Evolutionary conservation across 441 rosid species (phyloP), one percentile per base, ranked within the genome.

Genomic region (Cnidoscolus chayamansa): DNA sequence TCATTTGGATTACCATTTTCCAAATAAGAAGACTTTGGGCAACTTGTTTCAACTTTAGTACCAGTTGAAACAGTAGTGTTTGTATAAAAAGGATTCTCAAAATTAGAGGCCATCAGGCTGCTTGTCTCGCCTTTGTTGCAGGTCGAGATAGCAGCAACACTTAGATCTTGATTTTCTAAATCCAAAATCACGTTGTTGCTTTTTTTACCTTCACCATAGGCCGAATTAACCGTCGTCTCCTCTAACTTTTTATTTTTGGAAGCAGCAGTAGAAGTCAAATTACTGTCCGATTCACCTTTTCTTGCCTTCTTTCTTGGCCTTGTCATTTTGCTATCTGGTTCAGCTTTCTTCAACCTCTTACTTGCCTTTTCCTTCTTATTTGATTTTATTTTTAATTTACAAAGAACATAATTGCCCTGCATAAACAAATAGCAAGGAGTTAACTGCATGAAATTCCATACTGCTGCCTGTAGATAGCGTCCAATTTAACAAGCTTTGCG

Each of bases 71-170:
- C 56, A 51, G 2, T 7, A 56, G 31, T 17, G 11, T n/a, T 56
- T 16, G 11, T 9, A 20, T 7, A 12, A 25, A 16, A 35, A 48
- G 13, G 49, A 30, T 17, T 51, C 32, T 65, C 65, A n/a, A 9
- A 45, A 73, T 60, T 11, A 61, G 72, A 74, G 50, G 54, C 72
- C 66, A 72, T 16, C 8, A n/a, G 40, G 47, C 25, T 25, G 63
- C 75, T 54, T 72, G 62, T 37, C 64, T 40, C 63, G 55, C 31
- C 69, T 37, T 63, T 32, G 65, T 35, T 50, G 32, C 10, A 1
- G 65, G 47, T 19, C 47, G 57, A 48, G 51, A 7, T 10, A 53
- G 17, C 2, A 12, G 25, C 10, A 11, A 20, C 11, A 32, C 20
- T 30, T n/a, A 2, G 40, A 37, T 12, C 54, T 9, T n/a, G 50